A percentile compares a stretch with the other conserved stretches of the same genome.
Conservation (phyloP, 805 yeast genomes). For the Kuraishia borneana region DNA sequence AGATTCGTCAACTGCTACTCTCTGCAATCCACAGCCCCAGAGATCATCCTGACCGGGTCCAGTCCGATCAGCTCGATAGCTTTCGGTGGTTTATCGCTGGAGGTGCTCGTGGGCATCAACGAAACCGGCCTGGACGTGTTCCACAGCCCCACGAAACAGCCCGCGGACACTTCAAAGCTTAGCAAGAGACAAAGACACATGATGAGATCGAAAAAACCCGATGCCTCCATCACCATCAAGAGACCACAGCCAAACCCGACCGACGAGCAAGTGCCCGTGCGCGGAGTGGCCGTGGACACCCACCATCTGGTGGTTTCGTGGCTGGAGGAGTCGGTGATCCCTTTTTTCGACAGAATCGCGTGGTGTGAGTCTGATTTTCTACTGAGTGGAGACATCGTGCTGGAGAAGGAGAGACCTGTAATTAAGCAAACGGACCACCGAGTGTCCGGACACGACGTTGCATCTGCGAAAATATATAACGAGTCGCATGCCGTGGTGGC, state of each 20-base stretch:
- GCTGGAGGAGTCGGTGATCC: conserved; percentile 49
- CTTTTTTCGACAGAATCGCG: conserved; percentile 42
- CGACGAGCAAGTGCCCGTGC: conserved; percentile 14
- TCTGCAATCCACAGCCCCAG: conserved; percentile 25
- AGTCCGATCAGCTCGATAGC: conserved; percentile 42
- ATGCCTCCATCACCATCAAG: conserved; percentile 30
- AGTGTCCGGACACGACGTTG: conserved; percentile 36
- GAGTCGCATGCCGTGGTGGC: conserved; percentile 53
- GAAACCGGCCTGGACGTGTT: conserved; percentile 79
- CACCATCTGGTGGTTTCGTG: conserved; percentile 37
- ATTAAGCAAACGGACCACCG: conserved; percentile 28
- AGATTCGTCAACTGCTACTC: conserved; percentile 70
- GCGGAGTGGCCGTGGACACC: conserved; percentile 13
- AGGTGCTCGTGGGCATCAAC: conserved; percentile 44
- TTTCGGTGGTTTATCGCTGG: conserved; percentile 19
- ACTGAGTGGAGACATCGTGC: conserved; percentile 13
- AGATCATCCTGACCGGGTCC: conserved; percentile 57
- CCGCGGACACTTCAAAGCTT: conserved; percentile 7
- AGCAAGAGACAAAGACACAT: conserved; percentile 29
- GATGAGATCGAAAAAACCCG: conserved; percentile 40
- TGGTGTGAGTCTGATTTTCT: conserved; percentile 28
- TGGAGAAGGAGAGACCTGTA: conserved; percentile 28
- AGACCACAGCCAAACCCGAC: conserved; percentile 29
- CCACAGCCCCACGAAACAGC: conserved; percentile 33
- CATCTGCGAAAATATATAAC: conserved; percentile 42